These are phyloP conservation scores for Fraxinus cuspidata DNA, from an alignment of 257 asterid species.

Conservation along the genomic window DNA sequence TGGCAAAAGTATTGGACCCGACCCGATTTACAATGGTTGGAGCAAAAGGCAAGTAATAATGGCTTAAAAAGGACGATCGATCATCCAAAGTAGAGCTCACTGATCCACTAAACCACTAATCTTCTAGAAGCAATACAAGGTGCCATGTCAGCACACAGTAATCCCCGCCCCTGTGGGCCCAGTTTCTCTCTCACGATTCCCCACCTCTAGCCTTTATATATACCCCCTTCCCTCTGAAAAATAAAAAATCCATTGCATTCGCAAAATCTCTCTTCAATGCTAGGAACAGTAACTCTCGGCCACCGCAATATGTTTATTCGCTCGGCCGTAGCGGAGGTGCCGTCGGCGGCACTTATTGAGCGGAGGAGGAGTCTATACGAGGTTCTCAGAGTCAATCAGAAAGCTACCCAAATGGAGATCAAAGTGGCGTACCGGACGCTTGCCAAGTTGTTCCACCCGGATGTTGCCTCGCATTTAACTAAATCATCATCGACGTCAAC, in stretches of 20 bases:
- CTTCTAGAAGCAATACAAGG: slow-evolving; percentile 26
- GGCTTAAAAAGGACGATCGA: not conserved
- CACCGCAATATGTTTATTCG: slow-evolving; percentile 13
- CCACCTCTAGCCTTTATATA: slow-evolving; percentile 19
- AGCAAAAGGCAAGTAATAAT: not conserved
- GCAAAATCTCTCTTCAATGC: slow-evolving; percentile 15
- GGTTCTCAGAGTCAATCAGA: slow-evolving; percentile 60
- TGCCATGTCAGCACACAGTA: slow-evolving; percentile 50
- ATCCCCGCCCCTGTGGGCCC: slow-evolving; percentile 12
- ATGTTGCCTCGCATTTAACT: slow-evolving; percentile 48
- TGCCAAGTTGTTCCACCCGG: slow-evolving; percentile 90
- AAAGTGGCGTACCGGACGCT: slow-evolving; percentile 79
- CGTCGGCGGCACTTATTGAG: slow-evolving; percentile 28
- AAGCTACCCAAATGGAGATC: slow-evolving; percentile 76
- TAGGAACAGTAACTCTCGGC: slow-evolving; percentile 17
- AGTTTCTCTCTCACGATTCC: slow-evolving; percentile 3
- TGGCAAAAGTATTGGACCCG: not conserved
- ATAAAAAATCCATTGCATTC: not conserved
- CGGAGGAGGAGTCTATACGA: slow-evolving; percentile 54
- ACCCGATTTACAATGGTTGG: not conserved
- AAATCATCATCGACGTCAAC: slow-evolving; percentile 37
- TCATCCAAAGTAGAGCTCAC: not conserved
- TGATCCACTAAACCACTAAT: not conserved
- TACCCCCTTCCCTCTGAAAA: not conserved
- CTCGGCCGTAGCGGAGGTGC: slow-evolving; percentile 53